A percentile compares a stretch with the other conserved stretches of the same genome.
Evolutionary conservation across 345 rosid species (phyloP).

Genomic region (Aquilaria malaccensis): DNA sequence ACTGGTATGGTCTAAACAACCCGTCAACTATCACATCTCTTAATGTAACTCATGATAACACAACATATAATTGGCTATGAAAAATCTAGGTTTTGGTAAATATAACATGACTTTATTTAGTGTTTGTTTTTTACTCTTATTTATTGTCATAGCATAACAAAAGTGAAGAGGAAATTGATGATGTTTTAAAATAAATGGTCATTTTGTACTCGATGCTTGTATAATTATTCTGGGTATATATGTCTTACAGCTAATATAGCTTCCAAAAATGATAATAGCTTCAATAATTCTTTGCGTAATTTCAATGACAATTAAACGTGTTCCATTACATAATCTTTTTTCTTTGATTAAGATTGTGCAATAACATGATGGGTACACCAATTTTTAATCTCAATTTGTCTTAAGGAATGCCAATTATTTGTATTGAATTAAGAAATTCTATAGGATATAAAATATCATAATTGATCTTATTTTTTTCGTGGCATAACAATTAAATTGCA

Average conservation of each 20-base stretch:
- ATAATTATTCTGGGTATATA: neutral
- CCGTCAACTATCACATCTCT: too few species aligned
- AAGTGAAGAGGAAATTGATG: neutral
- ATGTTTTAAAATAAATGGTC: neutral
- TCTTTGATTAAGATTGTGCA: neutral
- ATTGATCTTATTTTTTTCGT: neutral
- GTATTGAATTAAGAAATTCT: neutral
- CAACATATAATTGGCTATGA: neutral
- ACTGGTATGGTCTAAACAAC: too few species aligned
- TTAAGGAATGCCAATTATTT: neutral
- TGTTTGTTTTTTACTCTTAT: neutral
- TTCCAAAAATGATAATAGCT: neutral
- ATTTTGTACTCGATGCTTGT: neutral
- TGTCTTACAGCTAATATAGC: neutral
- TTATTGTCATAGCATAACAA: neutral
- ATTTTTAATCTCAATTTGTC: neutral
- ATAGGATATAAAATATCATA: neutral
- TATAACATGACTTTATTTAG: neutral
- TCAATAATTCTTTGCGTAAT: neutral
- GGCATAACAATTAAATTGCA: too few species aligned
- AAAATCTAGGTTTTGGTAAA: neutral
- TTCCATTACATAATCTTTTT: neutral
- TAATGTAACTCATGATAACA: too few species aligned
- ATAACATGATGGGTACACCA: neutral
- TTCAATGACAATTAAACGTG: neutral